Percentiles rank a stretch among this genome's conserved stretches.
phyloP scores from a whole-genome alignment of 75 land plant species.

The Picea glauca region DNA sequence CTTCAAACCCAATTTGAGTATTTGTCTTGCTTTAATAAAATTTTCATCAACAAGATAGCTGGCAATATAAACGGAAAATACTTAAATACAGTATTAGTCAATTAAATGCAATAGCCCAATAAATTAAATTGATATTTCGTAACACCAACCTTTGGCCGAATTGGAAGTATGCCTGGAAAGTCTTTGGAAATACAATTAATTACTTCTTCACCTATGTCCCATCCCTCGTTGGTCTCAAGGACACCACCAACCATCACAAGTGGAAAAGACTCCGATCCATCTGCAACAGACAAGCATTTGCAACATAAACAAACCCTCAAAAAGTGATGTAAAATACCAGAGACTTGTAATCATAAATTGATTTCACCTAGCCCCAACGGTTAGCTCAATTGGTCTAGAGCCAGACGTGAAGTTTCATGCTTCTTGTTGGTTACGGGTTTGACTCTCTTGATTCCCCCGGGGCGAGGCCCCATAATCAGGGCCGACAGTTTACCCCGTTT shows the following conservation, averaged over 20 bases:
- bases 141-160: constrained; percentile 62
- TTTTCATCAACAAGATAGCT: not conserved
- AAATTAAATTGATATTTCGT: not conserved
- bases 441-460: too few species aligned
- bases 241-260: constrained; percentile 96
- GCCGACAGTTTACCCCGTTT: too few species aligned
- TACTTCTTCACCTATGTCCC: constrained; percentile 80
- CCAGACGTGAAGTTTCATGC: too few species aligned
- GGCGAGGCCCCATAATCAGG: too few species aligned
- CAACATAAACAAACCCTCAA: constrained; percentile 2
- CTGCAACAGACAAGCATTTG: constrained; percentile 36
- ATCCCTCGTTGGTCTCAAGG: constrained; percentile 65
- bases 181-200: constrained; percentile 35
- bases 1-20: not conserved
- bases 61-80: not conserved
- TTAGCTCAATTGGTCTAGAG: too few species aligned
- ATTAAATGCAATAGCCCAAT: not conserved
- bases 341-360: not conserved
- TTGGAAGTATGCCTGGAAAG: constrained; percentile 57
- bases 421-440: too few species aligned
- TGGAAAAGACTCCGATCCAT: constrained; percentile 79
- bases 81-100: not conserved
- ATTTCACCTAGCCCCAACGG: too few species aligned
- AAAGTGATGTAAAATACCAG: not conserved
- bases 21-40: too few species aligned